These are phyloP conservation scores for Aspergillus floridensis DNA, from an alignment of 2,329 filamentous ascomycete genomes.

Conservation along the genomic window DNA sequence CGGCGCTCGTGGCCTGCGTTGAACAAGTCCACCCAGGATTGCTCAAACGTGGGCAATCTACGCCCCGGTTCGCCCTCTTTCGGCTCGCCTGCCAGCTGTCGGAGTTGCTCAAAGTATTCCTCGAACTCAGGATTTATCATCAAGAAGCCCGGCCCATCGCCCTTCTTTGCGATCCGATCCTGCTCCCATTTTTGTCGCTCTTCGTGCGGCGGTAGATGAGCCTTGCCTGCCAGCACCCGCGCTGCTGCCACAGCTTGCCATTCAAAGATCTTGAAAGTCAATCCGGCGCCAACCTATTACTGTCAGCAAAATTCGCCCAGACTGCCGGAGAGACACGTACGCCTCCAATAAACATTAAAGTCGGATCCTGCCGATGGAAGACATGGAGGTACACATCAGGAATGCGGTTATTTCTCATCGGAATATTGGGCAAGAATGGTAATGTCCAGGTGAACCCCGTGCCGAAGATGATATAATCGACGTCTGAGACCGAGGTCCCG, in stretches of 20 bases:
- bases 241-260: constrained; percentile 65
- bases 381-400: constrained; percentile 38
- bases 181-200: constrained; percentile 58
- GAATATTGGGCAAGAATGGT: constrained; percentile 56
- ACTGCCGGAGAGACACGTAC: constrained; percentile 30
- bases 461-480: constrained; percentile 65
- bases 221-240: constrained; percentile 56
- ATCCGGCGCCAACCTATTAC: constrained; percentile 35
- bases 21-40: constrained; percentile 46
- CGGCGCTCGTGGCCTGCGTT: constrained; percentile 55
- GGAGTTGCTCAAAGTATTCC: constrained; percentile 60
- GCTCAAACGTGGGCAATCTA: constrained; percentile 44
- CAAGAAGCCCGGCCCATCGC: constrained; percentile 58
- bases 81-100: constrained; percentile 45
- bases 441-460: constrained; percentile 66
- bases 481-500: constrained; percentile 50
- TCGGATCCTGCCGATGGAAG: constrained; percentile 36
- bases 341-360: constrained; percentile 43
- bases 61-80: constrained; percentile 38
- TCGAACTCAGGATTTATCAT: constrained; percentile 62
- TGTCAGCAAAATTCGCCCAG: constrained; percentile 7
- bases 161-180: constrained; percentile 52
- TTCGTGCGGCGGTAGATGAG: constrained; percentile 47
- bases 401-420: constrained; percentile 33
- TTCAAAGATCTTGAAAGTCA: constrained; percentile 68